A percentile compares a stretch with the other conserved stretches of the same genome.
phyloP scores from a whole-genome alignment of 2,329 filamentous ascomycete genomes.

The Ophiosphaerella narmari region DNA sequence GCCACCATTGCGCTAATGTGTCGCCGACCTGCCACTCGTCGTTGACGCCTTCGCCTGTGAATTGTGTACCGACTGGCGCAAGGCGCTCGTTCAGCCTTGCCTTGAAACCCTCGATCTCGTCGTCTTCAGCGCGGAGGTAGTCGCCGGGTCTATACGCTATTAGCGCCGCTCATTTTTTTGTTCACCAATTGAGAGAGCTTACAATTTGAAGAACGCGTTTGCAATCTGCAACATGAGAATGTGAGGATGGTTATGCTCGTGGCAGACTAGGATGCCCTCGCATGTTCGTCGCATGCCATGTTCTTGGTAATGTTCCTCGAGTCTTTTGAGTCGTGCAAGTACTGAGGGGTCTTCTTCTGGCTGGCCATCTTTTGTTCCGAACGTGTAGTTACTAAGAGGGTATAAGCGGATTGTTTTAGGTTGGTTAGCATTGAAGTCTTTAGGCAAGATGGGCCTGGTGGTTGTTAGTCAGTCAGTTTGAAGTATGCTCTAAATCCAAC shows the following conservation, averaged over 20 bases:
- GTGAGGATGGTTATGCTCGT: constrained; percentile 98
- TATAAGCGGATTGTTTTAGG: constrained; percentile 88
- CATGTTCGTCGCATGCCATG: constrained; percentile 98
- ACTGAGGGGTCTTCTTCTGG: constrained; percentile 98
- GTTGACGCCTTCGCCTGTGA: constrained; percentile 82
- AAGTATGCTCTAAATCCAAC: constrained; percentile 18
- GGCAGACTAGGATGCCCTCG: constrained; percentile 95
- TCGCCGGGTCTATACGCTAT: constrained; percentile 71
- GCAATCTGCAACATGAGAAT: constrained; percentile 99
- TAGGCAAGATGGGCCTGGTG: constrained; percentile 72
- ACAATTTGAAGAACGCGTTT: constrained; percentile 98
- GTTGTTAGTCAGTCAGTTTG: constrained; percentile 5
- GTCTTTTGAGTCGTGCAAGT: constrained; percentile 83
- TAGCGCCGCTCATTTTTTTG: background rate
- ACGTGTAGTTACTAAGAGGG: constrained; percentile 97
- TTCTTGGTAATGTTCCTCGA: constrained; percentile 91
- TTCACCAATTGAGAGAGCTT: constrained; percentile 27
- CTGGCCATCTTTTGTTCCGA: constrained; percentile 97
- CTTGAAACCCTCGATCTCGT: constrained; percentile 96
- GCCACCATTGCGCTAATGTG: constrained; percentile 97
- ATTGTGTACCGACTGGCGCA: constrained; percentile 83
- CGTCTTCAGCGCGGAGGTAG: constrained; percentile 86
- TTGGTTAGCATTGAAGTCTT: constrained; percentile 86
- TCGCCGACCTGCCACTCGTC: constrained; percentile 95
- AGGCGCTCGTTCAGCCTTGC: constrained; percentile 87